Evolutionary conservation across 495 filamentous ascomycete species (phyloP), one percentile per base, ranked within the genome.

Genomic region (Lasiosphaeris hirsuta): DNA sequence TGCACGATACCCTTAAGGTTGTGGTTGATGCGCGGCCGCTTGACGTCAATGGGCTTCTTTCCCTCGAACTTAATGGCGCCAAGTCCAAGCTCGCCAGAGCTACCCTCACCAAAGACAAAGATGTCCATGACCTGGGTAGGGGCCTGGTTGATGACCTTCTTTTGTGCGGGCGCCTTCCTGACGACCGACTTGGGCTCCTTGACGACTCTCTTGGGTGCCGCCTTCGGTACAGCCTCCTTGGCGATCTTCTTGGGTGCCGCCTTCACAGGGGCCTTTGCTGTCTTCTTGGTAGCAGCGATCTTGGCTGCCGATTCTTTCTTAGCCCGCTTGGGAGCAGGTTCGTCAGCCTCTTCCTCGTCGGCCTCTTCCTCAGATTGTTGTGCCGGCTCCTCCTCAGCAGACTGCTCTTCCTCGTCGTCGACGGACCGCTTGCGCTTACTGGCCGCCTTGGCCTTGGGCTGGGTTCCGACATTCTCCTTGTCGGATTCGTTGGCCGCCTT

Each of bases 1-100:
- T 84, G 78, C 6, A 88, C 85, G 36, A 88, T 81, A 17, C 75
- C 74, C 42, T 84, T 79, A 11, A 80, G 72, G 53, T 76, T 75
- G 54, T 71, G 62, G 61, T 84, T 84, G 54, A 82, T 56, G 13
- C 80, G 76, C n/a, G 81, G 81, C 17, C 80, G 75, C 67, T 75
- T 78, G 52, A 84, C 81, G 56, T 82, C 78, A 46, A 81, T 78
- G 23, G 78, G 78, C 64, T 74, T 81, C 72, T 78, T 79, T 39
- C 76, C 76, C 4, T 78, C 69, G 53, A 69, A 57, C 53, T 65
- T 69, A 43, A 63, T 59, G 49, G 65, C 72, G 40, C 77, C 77
- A 9, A 84, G 75, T 39, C 81, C 81, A 36, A 84, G 78, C 63
- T 84, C 81, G 54, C 80, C 81, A 10, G 75, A 74, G 53, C 66